Evolutionary conservation across 2,329 filamentous ascomycete genomes (phyloP), one percentile per base, ranked within the genome.

Genomic region (Fusarium cicatricum): DNA sequence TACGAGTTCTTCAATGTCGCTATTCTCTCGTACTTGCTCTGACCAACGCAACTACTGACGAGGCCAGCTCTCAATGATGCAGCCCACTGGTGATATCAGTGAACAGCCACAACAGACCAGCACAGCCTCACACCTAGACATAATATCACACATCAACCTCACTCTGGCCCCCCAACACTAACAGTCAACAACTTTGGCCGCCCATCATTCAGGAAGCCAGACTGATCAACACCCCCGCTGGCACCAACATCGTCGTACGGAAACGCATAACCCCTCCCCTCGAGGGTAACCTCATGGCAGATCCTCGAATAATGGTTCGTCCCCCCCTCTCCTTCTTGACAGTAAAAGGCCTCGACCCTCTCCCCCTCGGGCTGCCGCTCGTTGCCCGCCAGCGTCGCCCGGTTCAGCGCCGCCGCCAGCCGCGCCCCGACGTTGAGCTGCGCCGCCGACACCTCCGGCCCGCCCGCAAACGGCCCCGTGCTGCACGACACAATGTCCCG

Each of bases 381-480:
- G 64, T 82, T 75, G 16, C 74, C 69, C 43, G 90, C 74, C 56
- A 95, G 74, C 11, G 89, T 93, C 29, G 84, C 87, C 17, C 91
- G 82, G 74, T 93, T 92, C 67, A 94, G 85, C 1, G 88, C 90
- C 1, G 91, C 90, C 0, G 88, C 84, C 12, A 95, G 75, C n/a
- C 91, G 82, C 0, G 91, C 89, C 9, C 87, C 87, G 51, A 93
- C 83, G 34, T 87, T 86, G 55, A 84, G 82, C 70, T 81, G 79
- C 67, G 80, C 74, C 43, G 75, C 76, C 3, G 73, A 68, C 49
- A 79, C 77, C 32, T 73, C 74, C 5, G 75, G 65, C 8, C 60
- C 60, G 8, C 37, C 56, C 11, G 55, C 65, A 72, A 89, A 88
- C 1, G 85, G 82, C 0, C 86, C 86, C n/a, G 74, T 75, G 71